A percentile compares a stretch with the other conserved stretches of the same genome.
Conservation (phyloP, 1,139 yeast genomes). For the Geotrichum candidum region DNA sequence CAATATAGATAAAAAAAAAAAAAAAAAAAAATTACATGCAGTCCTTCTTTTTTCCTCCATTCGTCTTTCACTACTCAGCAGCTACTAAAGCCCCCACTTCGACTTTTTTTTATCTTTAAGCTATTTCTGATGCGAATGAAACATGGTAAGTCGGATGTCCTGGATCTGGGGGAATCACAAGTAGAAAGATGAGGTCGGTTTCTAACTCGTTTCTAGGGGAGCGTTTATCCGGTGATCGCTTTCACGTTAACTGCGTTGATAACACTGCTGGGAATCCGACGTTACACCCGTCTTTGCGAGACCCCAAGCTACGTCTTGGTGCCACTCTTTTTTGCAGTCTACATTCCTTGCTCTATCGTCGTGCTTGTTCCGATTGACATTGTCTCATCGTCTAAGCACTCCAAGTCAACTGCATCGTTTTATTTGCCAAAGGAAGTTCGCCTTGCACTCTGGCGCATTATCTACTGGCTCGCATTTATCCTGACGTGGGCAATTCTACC, state of each 20-base stretch:
- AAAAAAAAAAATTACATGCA: neutral
- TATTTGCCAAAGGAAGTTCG: conserved; percentile 44
- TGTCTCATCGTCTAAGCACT: conserved; percentile 30
- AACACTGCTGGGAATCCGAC: conserved; percentile 33
- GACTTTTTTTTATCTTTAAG: neutral
- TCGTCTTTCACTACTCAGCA: neutral
- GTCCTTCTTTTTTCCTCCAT: neutral
- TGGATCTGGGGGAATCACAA: neutral
- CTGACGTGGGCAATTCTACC: conserved; percentile 72
- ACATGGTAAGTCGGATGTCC: neutral
- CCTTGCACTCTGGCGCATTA: conserved; percentile 58
- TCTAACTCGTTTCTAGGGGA: conserved; percentile 17
- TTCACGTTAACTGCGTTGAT: conserved; percentile 33
- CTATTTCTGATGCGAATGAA: neutral
- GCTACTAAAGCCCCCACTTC: neutral
- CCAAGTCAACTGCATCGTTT: conserved; percentile 30
- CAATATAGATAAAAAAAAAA: neutral
- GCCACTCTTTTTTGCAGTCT: conserved; percentile 44
- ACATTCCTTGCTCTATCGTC: conserved; percentile 53
- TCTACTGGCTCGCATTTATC: conserved; percentile 74
- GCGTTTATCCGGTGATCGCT: conserved; percentile 34
- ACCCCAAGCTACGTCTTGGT: conserved; percentile 40
- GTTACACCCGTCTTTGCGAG: conserved; percentile 34
- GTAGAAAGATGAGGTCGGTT: neutral
- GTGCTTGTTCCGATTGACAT: conserved; percentile 53